Evolutionary conservation across 345 rosid species (phyloP).

Genomic region (Salix caprea): DNA sequence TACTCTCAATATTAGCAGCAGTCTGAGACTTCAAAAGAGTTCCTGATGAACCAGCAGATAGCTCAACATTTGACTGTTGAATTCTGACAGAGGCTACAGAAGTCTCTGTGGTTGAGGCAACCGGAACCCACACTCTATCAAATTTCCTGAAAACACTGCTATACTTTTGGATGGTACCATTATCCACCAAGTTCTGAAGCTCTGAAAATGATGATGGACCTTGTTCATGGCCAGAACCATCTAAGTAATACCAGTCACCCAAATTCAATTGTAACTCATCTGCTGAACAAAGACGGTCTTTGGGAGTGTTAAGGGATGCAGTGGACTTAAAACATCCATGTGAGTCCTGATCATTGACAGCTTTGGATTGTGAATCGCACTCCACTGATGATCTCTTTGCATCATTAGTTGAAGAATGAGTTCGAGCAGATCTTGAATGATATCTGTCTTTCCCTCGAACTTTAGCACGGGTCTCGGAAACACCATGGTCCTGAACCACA

Average conservation of each 20-base stretch:
- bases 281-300: constrained; percentile 56
- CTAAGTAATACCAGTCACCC: constrained; percentile 96
- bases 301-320: constrained; percentile 48
- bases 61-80: constrained; percentile 28
- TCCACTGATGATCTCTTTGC: constrained; percentile 53
- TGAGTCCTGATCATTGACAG: constrained; percentile 40
- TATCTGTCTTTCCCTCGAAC: constrained; percentile 67
- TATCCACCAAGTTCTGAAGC: constrained; percentile 69
- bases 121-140: constrained; percentile 91
- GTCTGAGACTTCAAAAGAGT: constrained; percentile 28
- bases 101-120: constrained; percentile 40
- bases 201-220: constrained; percentile 76
- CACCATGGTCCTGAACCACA: constrained; percentile 88
- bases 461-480: constrained; percentile 68
- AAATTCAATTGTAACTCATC: constrained; percentile 78
- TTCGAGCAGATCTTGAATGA: constrained; percentile 61
- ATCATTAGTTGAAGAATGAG: constrained; percentile 58
- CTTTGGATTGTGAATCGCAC: constrained; percentile 46
- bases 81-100: constrained; percentile 36
- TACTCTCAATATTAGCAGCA: constrained; percentile 25
- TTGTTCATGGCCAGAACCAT: constrained; percentile 88
- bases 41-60: constrained; percentile 40
- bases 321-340: constrained; percentile 43
- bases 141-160: constrained; percentile 86
- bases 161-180: constrained; percentile 55